These are phyloP conservation scores for Petunia axillaris DNA, from an alignment of 257 asterid species.

Conservation along the genomic window DNA sequence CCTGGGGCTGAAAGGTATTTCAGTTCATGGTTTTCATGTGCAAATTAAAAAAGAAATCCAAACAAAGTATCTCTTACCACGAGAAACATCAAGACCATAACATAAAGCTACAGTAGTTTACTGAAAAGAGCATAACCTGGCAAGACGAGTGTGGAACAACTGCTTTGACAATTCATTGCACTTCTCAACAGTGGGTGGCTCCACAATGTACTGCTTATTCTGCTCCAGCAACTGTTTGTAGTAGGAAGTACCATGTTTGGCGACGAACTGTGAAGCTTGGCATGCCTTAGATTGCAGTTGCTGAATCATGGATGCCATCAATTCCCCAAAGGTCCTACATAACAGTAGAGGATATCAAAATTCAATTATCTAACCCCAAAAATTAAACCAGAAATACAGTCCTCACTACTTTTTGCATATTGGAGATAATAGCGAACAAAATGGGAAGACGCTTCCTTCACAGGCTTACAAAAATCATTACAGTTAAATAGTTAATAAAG, in stretches of 20 bases:
- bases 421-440: too few species aligned
- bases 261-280: slow-evolving; percentile 54
- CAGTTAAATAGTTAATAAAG: too few species aligned
- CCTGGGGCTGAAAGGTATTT: neutral
- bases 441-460: too few species aligned
- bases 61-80: neutral
- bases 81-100: neutral
- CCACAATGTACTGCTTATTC: slow-evolving; percentile 60
- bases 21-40: neutral
- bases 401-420: neutral
- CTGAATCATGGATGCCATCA: slow-evolving; percentile 59
- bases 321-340: neutral
- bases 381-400: too few species aligned
- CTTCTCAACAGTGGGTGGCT: slow-evolving; percentile 68
- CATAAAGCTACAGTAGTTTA: neutral
- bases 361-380: neutral
- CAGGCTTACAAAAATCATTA: too few species aligned
- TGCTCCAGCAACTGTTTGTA: slow-evolving; percentile 70
- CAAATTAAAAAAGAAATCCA: slow-evolving; percentile 14
- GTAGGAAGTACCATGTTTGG: slow-evolving; percentile 58
- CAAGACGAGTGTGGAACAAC: slow-evolving; percentile 67
- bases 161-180: slow-evolving; percentile 65
- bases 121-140: slow-evolving; percentile 46
- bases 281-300: slow-evolving; percentile 64
- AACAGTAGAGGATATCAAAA: neutral